Conservation (phyloP, 1,284 basidiomycete species). For the Megacollybia platyphylla region DNA sequence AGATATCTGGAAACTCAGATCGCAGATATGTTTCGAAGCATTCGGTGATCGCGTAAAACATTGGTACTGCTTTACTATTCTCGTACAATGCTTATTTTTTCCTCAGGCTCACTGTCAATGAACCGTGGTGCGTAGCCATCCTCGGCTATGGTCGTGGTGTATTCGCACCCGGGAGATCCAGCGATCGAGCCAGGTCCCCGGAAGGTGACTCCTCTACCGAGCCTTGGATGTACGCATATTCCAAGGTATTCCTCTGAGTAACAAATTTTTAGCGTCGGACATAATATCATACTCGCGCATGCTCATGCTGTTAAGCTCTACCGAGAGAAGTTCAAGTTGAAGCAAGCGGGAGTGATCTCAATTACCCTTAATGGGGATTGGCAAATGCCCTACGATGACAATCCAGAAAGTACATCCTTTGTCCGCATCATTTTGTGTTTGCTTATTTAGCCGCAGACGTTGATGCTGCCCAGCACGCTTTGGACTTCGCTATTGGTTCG, state of each 20-base stretch:
- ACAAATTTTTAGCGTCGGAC: constrained; percentile 33
- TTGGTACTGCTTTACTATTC: constrained; percentile 28
- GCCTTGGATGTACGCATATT: constrained; percentile 53
- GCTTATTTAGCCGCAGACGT: constrained; percentile 26
- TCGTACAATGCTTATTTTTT: constrained; percentile 1
- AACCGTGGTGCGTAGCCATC: constrained; percentile 63
- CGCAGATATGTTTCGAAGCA: constrained; percentile 51
- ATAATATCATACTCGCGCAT: constrained; percentile 58
- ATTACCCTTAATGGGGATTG: constrained; percentile 68
- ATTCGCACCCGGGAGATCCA: constrained; percentile 59
- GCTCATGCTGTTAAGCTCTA: constrained; percentile 55
- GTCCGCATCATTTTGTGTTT: neutral
- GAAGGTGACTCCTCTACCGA: constrained; percentile 55
- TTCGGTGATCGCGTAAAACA: constrained; percentile 69
- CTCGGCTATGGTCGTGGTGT: constrained; percentile 55
- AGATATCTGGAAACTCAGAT: neutral
- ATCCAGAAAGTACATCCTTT: constrained; percentile 40
- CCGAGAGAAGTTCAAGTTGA: constrained; percentile 42
- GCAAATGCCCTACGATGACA: constrained; percentile 57
- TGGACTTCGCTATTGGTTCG: constrained; percentile 54
- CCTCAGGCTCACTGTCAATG: constrained; percentile 54
- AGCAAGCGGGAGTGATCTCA: constrained; percentile 51
- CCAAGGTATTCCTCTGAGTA: constrained; percentile 4
- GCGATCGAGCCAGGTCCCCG: constrained; percentile 37
- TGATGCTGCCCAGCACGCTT: constrained; percentile 50